Percentiles rank a stretch among this genome's conserved stretches.
Conservation (phyloP, 805 yeast species). For the Starmerella bombicola region DNA sequence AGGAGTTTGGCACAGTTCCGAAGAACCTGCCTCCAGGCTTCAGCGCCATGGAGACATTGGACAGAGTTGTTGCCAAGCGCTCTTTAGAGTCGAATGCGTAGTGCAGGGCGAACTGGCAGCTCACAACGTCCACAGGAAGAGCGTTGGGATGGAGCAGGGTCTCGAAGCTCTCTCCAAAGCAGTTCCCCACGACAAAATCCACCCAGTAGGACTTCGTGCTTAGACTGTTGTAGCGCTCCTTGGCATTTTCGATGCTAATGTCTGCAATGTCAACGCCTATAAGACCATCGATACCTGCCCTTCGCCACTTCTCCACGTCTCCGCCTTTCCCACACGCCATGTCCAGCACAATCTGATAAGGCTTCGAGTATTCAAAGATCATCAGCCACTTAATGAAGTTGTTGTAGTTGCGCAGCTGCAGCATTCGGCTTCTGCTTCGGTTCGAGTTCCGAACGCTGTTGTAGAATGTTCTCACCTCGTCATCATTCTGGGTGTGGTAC, state of each 20-base stretch:
- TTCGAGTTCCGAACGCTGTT: slow-evolving; percentile 68
- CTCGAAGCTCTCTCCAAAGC: slow-evolving; percentile 61
- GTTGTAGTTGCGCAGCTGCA: slow-evolving; percentile 76
- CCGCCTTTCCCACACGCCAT: slow-evolving; percentile 98
- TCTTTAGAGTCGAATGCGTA: slow-evolving; percentile 84
- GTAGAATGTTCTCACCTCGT: slow-evolving; percentile 66
- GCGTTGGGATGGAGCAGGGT: slow-evolving; percentile 58
- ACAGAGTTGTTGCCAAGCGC: slow-evolving; percentile 58
- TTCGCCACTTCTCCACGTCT: slow-evolving; percentile 79
- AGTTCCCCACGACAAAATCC: slow-evolving; percentile 84
- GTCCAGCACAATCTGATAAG: slow-evolving; percentile 55
- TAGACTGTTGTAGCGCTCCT: slow-evolving; percentile 53
- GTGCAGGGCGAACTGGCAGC: slow-evolving; percentile 86
- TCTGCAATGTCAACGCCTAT: slow-evolving; percentile 90
- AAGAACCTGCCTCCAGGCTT: slow-evolving; percentile 76
- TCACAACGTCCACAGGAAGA: slow-evolving; percentile 77
- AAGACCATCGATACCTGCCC: slow-evolving; percentile 57
- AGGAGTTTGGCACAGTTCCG: slow-evolving; percentile 87
- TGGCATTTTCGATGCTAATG: slow-evolving; percentile 75
- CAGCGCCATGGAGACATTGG: slow-evolving; percentile 64
- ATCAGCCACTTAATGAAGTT: slow-evolving; percentile 82
- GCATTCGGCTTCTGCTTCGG: slow-evolving; percentile 69
- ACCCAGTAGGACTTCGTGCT: slow-evolving; percentile 48
- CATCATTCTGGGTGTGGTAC: slow-evolving; percentile 15
- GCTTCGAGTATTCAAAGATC: slow-evolving; percentile 52